Evolutionary conservation across 768 basidiomycete genomes (phyloP), one percentile per base, ranked within the genome.

Genomic region (Pulveroboletus ravenelii): DNA sequence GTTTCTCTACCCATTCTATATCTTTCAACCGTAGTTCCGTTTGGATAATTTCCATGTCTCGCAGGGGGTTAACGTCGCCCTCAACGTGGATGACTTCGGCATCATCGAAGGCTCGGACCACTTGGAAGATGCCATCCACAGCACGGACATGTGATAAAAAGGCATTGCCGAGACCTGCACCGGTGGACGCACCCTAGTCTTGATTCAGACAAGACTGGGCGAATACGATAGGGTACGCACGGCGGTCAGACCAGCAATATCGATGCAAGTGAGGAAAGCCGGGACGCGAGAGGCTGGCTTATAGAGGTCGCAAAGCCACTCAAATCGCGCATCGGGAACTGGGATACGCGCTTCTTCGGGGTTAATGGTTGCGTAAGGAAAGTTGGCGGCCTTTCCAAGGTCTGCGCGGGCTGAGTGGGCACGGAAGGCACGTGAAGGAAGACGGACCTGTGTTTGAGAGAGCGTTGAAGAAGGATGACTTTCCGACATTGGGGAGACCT

Each of bases 11-110:
- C 96, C 96, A 99, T 64, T 99, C 96, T 56, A 94, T 94, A 70
- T 99, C 96, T 74, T 99, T 99, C 38, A 99, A 72, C 42, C 93
- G 78, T 17, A 99, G 75, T 70, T 99, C 96, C 8, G 83, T 95
- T 58, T 86, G 84, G 63, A 99, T 99, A 62, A 97, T 98, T 57
- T 89, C 84, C 94, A 98, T 97, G 71, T 99, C 96, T 52, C 96
- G 87, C 35, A 89, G 55, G 10, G 96, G 96, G 70, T 98, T 79
- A 50, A 99, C 93, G 60, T 98, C 96, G 39, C 96, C 96, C 72
- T 98, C 96, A 55, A 98, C 95, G 70, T 99, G 96, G 59, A 88
- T 98, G 66, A 99, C 93, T 61, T 99, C 96, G n/a, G 93, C 87
- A 62, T 99, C 96, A 63, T 98, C 96, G 66, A 99, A 99, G 6